These are phyloP conservation scores for Capsicum baccatum DNA, from an alignment of 257 asterid species.

Conservation along the genomic window DNA sequence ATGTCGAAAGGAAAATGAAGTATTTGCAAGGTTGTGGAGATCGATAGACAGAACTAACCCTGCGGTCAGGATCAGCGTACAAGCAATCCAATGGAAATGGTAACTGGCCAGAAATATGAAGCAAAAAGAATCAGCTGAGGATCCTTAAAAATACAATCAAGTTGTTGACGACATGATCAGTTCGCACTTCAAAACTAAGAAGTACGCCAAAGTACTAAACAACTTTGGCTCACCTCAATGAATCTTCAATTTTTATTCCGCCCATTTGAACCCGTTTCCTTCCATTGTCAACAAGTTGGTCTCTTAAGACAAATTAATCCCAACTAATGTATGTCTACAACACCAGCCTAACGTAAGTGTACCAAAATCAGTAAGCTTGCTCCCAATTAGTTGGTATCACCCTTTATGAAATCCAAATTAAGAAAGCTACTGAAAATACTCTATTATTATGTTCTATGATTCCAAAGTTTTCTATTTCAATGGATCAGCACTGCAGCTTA, in stretches of 20 bases:
- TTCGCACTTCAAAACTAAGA: neutral
- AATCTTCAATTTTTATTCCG: neutral
- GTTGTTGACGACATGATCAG: slow-evolving; percentile 12
- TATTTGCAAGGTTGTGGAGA: neutral
- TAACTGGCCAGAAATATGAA: slow-evolving; percentile 51
- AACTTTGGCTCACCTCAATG: neutral
- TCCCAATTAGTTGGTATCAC: neutral
- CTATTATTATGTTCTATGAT: neutral
- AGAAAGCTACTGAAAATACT: neutral
- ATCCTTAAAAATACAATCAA: neutral
- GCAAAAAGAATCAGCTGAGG: neutral
- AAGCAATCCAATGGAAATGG: slow-evolving; percentile 89
- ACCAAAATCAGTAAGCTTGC: neutral
- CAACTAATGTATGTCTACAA: neutral
- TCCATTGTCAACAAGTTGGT: neutral
- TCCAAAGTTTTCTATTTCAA: neutral
- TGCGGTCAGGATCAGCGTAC: slow-evolving; percentile 80
- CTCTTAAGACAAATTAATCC: neutral
- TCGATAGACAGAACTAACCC: slow-evolving; percentile 46
- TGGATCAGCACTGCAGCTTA: neutral
- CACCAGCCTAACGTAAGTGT: neutral
- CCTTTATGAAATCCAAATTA: neutral
- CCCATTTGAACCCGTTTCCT: neutral
- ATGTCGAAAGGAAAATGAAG: neutral
- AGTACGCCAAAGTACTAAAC: neutral